Base-by-base conservation (phyloP, 176 grass and related monocot species). In the Neostapfia colusana region DNA sequence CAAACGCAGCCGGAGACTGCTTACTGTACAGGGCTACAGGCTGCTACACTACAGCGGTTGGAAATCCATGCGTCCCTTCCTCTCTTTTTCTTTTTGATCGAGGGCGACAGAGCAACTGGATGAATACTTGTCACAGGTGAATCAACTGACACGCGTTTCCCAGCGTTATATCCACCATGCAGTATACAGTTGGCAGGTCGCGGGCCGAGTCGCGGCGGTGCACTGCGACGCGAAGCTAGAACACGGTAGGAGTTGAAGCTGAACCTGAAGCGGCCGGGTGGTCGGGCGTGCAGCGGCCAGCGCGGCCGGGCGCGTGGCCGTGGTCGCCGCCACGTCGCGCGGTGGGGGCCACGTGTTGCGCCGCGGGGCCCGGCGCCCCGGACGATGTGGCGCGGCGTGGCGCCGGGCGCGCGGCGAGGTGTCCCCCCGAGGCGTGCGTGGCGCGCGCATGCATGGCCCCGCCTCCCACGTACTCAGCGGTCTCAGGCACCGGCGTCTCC, bases 271-370 rank as follows among this genome's bases (percentile, higher is more conserved):
- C 41, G 53, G 81, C 54, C 43, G 73, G 4, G 21, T 6, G 45
- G n/a, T 56, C 51, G 79, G 55, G 65, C 85, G 73, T 72, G 79
- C 79, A 35, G 12, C 13, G 78, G 79, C 72, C 84, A 86, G 65
- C 79, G 65, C 79, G 50, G 68, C 41, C 23, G 71, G 23, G 57
- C 74, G 85, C 80, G 74, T 68, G 85, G 74, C 62, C 18, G 27
- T 5, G 2, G 13, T 39, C 3, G 0, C 1, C 26, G 50, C 85
- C 79, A 87, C 85, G 85, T 87, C 20, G 73, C 79, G 66, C 8
- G 0, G 74, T 61, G 73, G 85, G 80, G 79, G 79, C 80, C 80
- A 83, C 85, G 85, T 88, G 79, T 83, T 42, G 7, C 43, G 9
- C 11, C 0, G 40, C 59, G 28, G 28, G 84, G 78, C 23, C 84